Conservation (phyloP, 1,284 basidiomycete species). For the Schizophyllum commune region DNA sequence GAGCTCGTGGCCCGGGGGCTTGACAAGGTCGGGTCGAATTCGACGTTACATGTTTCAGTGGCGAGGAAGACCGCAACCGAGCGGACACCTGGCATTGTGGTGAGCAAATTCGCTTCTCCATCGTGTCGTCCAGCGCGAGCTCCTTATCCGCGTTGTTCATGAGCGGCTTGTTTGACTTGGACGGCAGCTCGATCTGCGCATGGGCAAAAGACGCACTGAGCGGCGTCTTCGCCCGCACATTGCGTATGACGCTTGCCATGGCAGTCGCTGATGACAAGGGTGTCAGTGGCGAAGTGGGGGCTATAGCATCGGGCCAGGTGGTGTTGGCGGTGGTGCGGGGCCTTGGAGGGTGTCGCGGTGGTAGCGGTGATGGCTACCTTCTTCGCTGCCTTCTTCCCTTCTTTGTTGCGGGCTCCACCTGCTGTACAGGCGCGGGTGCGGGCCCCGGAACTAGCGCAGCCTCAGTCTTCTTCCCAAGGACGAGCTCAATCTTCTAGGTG, state of each 20-base stretch:
- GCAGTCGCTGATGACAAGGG: background rate
- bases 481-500: constrained; percentile 1
- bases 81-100: constrained; percentile 67
- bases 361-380: background rate
- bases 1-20: constrained; percentile 79
- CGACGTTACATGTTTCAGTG: constrained; percentile 67
- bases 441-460: background rate
- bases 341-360: background rate
- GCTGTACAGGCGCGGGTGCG: background rate
- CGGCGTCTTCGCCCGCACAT: constrained; percentile 20
- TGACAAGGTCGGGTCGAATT: constrained; percentile 69
- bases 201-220: constrained; percentile 15
- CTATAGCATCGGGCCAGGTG: background rate
- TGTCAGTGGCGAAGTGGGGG: background rate
- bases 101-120: constrained; percentile 55
- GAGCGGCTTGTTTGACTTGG: constrained; percentile 27
- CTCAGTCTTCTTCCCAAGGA: constrained; percentile 1
- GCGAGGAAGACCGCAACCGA: constrained; percentile 66
- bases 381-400: background rate
- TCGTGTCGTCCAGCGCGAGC: constrained; percentile 7
- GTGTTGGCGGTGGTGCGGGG: background rate
- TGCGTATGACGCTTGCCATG: constrained; percentile 23
- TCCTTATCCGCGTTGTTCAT: constrained; percentile 17
- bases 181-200: constrained; percentile 18
- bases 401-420: background rate